phyloP scores from a whole-genome alignment of 495 filamentous ascomycete genomes.

The Xylaria bambusicola region DNA sequence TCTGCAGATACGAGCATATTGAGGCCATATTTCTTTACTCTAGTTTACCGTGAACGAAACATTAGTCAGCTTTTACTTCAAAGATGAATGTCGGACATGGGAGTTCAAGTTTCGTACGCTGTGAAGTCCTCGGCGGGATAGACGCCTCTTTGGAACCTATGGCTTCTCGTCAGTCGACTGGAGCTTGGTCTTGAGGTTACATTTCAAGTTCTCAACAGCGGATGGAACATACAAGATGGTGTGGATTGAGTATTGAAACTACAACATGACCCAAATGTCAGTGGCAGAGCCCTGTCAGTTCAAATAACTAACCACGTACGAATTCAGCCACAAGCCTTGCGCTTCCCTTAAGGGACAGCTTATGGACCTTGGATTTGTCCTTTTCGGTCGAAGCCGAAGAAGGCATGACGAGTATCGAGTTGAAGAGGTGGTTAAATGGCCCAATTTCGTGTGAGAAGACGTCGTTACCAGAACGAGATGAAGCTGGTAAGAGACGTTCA shows the following conservation, averaged over 20 bases:
- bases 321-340: slow-evolving; percentile 94
- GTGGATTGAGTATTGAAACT: slow-evolving; percentile 98
- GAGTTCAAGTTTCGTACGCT: slow-evolving; percentile 60
- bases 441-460: too few relatives aligned
- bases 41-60: slow-evolving; percentile 28
- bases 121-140: slow-evolving; percentile 98
- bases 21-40: slow-evolving; percentile 98
- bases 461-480: too few relatives aligned
- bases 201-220: slow-evolving; percentile 10
- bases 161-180: slow-evolving; percentile 16
- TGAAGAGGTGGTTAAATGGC: too few relatives aligned
- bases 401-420: slow-evolving; percentile 18
- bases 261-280: not conserved
- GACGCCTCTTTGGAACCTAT: slow-evolving; percentile 89
- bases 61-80: not conserved
- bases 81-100: too few relatives aligned
- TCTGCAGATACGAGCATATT: slow-evolving; percentile 97
- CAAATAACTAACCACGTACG: slow-evolving; percentile 64
- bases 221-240: slow-evolving; percentile 71
- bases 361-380: slow-evolving; percentile 91
- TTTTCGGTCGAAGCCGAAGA: slow-evolving; percentile 48
- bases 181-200: not conserved
- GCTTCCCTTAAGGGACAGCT: slow-evolving; percentile 91
- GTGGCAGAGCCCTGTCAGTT: too few relatives aligned
- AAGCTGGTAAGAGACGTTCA: too few relatives aligned